Evolutionary conservation across 345 rosid genomes (phyloP), one percentile per base, ranked within the genome.

Genomic region (Gossypium stocksii): DNA sequence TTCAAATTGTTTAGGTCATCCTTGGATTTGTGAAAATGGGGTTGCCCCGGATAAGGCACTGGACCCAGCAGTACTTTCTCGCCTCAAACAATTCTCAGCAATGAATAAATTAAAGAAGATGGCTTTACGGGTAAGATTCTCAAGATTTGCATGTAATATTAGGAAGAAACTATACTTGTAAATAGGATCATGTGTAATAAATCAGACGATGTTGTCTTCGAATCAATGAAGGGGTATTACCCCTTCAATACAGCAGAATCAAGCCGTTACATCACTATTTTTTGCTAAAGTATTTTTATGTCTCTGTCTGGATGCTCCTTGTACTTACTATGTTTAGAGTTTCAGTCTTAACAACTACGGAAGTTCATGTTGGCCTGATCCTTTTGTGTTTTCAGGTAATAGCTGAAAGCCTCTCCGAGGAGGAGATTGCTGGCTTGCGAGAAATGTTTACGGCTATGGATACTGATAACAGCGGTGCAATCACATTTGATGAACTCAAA

Each of bases 51-150:
- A 94, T 82, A 89, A 86, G 80, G 84, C 97, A 13, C 83, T 94
- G 27, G 97, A 94, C 83, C 87, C 98, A 23, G 98, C 98, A 72
- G 98, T 94, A 71, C 97, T 94, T 78, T 92, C 98, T 74, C 97
- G 98, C 70, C 93, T 94, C 76, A 94, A 92, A 81, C 92, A 88
- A 79, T 94, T 94, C 87, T 94, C 98, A 75, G 98, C 98, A 23
- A 94, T 94, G 98, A 94, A 94, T 83, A 94, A 92, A 83, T 82
- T 94, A 74, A 94, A 94, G 89, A 93, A 94, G 87, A 94, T 94
- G 98, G 98, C 98, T 84, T 81, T 94, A 80, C 80, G 97, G 84
- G 98, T 92, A 85, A 78, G 88, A 8, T 49, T 51, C 16, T 49
- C 4, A 0, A 25, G 23, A 51, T 69, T 41, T 27, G 9, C 4